Evolutionary conservation across 257 asterid species (phyloP), one percentile per base, ranked within the genome.

Genomic region (Cynanchum wilfordii): DNA sequence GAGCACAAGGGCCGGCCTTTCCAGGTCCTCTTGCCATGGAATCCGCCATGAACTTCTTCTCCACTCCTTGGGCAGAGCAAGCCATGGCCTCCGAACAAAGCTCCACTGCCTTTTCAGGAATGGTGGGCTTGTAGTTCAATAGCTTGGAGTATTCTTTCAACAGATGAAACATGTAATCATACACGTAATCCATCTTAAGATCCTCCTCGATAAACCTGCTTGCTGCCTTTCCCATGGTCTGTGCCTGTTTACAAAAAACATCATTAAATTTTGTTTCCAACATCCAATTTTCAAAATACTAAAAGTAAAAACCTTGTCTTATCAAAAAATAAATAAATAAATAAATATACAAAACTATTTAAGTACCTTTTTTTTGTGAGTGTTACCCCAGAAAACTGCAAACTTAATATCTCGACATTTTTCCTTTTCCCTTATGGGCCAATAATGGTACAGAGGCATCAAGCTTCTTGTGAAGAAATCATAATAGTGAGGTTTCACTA

Each of bases 311-410:
- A 36, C 3, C 40, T 36, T n/a, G n/a, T n/a, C 38, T 33, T 33
- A 33, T 33, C 38, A 2, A 33, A 2, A 33, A 33, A 33, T 33
- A n/a, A n/a, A n/a, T n/a, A n/a, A n/a, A n/a, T n/a, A n/a, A n/a
- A n/a, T n/a, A n/a, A n/a, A n/a, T n/a, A n/a, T n/a, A n/a, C n/a
- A n/a, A n/a, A n/a, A n/a, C n/a, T n/a, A n/a, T n/a, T n/a, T n/a
- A n/a, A n/a, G n/a, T 79, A 89, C 95, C 95, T 85, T 67, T 67
- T 78, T 33, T 20, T 49, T 56, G 20, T 89, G 93, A 69, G 66
- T 76, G 66, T 94, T 88, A 36, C 97, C 96, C 97, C 97, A 94
- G 4, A 88, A 90, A 13, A 91, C 97, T 2, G 97, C 97, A 67
- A 81, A 78, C 77, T 94, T 89, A 38, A 94, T 82, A 58, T 97